Base-by-base conservation (phyloP, 345 rosid species). In the Moricandia moricandioides region DNA sequence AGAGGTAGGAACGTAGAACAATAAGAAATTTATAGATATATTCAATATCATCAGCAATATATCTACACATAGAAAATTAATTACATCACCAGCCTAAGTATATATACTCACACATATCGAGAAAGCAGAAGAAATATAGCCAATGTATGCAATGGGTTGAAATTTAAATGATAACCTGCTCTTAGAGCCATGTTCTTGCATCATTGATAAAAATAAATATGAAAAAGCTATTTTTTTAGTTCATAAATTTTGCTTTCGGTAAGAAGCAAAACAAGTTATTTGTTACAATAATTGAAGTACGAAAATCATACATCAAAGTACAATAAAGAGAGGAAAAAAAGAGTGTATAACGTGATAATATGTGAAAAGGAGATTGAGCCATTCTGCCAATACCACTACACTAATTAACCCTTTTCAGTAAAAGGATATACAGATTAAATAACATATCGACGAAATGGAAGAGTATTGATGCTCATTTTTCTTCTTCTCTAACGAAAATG, bases 301-400 rank as follows among this genome's bases (percentile, higher is more conserved):
- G 43, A 29, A 45, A 60, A 71, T 33, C 21, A 71, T 40, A 59
- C 66, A n/a, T 4, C 11, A 13, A 60, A 47, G 24, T 47, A 1
- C 13, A 49, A 62, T 49, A 58, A 2, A 56, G 16, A 69, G 43
- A 47, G 11, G 17, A 14, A 70, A 30, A 59, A 1, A 60, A 69
- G 58, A 56, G 59, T 16, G 21, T 30, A 29, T 17, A 59, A 47
- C 51, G 39, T 45, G 62, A 74, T 67, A 58, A 66, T 67, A 52
- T 4, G 52, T 33, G 60, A 67, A 67, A 61, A 26, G 33, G 61
- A 75, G 69, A 69, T 76, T 76, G 79, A 76, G 79, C 79, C 79
- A 37, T 76, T 76, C 16, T 40, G 70, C 79, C 79, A 76, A 76
- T 62, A 76, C 56, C 79, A 76, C 79, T 67, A 75, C 74, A 75